These are phyloP conservation scores for Pyrenophora teres DNA, from an alignment of 2,329 filamentous ascomycete species.

Conservation along the genomic window DNA sequence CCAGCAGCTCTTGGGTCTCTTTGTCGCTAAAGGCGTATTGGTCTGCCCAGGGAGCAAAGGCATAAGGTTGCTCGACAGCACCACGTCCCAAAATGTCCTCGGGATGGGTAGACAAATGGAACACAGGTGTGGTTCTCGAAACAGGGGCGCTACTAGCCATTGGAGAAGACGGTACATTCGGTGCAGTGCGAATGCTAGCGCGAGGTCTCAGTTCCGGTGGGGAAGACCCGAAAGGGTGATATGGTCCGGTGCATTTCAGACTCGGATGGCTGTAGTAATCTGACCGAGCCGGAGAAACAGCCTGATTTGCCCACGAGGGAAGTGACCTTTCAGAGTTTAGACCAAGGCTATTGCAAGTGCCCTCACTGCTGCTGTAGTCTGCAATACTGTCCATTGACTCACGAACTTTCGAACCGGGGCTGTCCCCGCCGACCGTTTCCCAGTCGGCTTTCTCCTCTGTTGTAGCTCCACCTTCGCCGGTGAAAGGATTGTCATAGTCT, in stretches of 20 bases:
- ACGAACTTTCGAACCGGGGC: constrained; percentile 16
- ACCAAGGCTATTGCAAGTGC: constrained; percentile 25
- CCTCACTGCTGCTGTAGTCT: constrained; percentile 40
- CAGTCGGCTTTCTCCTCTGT: constrained; percentile 38
- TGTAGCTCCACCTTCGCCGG: constrained; percentile 2
- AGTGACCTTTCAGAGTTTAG: constrained; percentile 15
- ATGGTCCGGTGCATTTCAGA: constrained; percentile 26
- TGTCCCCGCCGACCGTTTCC: constrained; percentile 40
- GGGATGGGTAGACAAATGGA: constrained; percentile 9
- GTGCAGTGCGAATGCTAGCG: constrained; percentile 12
- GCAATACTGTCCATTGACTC: constrained; percentile 39
- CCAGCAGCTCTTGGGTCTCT: constrained; percentile 40
- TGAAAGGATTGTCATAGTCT: not conserved
- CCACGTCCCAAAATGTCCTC: not conserved
- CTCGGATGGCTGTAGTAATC: constrained; percentile 36
- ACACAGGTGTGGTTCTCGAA: constrained; percentile 25
- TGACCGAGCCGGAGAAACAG: constrained; percentile 17
- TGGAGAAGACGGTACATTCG: constrained; percentile 9
- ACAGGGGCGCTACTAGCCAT: constrained; percentile 16
- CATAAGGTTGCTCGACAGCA: constrained; percentile 19
- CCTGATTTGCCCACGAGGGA: constrained; percentile 16
- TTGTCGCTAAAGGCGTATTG: constrained; percentile 39
- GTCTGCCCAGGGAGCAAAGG: constrained; percentile 24
- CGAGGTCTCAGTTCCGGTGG: constrained; percentile 27
- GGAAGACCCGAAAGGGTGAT: constrained; percentile 38